These are phyloP conservation scores for Colletotrichum nymphaeae DNA, from an alignment of 2,329 filamentous ascomycete genomes.

Conservation along the genomic window DNA sequence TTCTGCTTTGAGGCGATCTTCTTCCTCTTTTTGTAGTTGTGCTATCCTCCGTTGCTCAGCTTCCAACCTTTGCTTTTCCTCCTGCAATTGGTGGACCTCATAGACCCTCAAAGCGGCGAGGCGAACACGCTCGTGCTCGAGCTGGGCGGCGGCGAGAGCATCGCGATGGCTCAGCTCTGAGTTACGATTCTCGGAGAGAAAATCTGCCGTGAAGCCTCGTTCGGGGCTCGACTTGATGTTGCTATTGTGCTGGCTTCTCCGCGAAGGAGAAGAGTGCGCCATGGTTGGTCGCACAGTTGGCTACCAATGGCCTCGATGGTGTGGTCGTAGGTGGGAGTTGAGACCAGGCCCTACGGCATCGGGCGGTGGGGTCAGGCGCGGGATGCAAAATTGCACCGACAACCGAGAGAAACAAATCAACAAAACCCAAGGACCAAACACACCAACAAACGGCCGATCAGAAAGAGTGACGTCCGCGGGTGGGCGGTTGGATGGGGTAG, in stretches of 20 bases:
- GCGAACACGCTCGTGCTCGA: constrained; percentile 74
- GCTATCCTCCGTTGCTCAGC: constrained; percentile 57
- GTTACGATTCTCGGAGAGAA: constrained; percentile 72
- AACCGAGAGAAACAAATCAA: constrained; percentile 6
- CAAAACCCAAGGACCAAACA: not conserved
- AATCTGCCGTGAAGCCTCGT: constrained; percentile 63
- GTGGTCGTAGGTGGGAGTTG: constrained; percentile 9
- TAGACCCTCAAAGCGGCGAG: constrained; percentile 60
- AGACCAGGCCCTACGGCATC: constrained; percentile 28
- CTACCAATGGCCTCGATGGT: constrained; percentile 1
- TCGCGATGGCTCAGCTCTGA: constrained; percentile 72
- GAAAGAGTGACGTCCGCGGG: constrained; percentile 19
- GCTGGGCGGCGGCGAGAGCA: constrained; percentile 73
- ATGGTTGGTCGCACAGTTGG: constrained; percentile 43
- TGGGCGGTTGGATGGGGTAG: not conserved
- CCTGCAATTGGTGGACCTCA: constrained; percentile 58
- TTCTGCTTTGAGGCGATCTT: constrained; percentile 58
- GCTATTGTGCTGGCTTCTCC: constrained; percentile 44
- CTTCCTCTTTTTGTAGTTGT: constrained; percentile 57
- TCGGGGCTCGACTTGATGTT: constrained; percentile 55
- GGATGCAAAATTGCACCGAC: constrained; percentile 23
- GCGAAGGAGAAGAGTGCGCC: constrained; percentile 56
- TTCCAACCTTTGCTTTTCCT: constrained; percentile 54
- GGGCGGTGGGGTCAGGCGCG: constrained; percentile 30
- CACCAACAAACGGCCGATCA: not conserved